phyloP scores from a whole-genome alignment of 1,284 basidiomycete species.

The Dichomitus squalens region DNA sequence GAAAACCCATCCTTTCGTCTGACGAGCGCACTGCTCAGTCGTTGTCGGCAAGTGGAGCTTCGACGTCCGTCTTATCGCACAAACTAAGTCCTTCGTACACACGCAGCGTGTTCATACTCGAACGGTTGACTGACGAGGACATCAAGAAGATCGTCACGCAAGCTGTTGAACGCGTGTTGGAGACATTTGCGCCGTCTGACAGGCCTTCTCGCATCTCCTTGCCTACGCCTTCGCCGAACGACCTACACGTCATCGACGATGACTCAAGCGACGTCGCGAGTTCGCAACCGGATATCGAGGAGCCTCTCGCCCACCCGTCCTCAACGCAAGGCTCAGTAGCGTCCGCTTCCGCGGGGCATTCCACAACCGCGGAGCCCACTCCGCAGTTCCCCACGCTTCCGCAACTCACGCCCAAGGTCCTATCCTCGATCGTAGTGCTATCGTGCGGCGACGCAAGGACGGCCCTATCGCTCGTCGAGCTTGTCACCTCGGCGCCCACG shows the following conservation, averaged over 20 bases:
- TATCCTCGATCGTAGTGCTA: conserved; percentile 56
- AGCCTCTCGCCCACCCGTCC: conserved; percentile 13
- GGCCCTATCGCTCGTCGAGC: conserved; percentile 67
- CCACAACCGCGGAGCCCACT: neutral
- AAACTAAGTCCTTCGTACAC: neutral
- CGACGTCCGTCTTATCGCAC: neutral
- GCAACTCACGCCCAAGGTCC: conserved; percentile 50
- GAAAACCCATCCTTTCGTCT: conserved; percentile 92
- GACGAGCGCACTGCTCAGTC: conserved; percentile 76
- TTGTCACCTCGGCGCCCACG: conserved; percentile 50
- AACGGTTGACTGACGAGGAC: conserved; percentile 62
- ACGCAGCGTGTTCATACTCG: conserved; percentile 62
- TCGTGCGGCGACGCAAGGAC: conserved; percentile 73
- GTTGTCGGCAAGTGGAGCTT: conserved; percentile 64
- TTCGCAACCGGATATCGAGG: conserved; percentile 24
- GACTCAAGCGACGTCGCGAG: conserved; percentile 17
- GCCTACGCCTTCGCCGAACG: conserved; percentile 4
- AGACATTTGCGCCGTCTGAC: conserved; percentile 9
- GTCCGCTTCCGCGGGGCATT: conserved; percentile 6
- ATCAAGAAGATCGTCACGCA: conserved; percentile 53
- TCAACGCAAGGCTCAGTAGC: conserved; percentile 23
- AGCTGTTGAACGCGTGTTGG: conserved; percentile 47
- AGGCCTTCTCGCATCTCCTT: neutral
- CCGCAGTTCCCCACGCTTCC: conserved; percentile 38
- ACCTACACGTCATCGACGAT: conserved; percentile 8